Evolutionary conservation across 1,139 yeast genomes (phyloP), one percentile per base, ranked within the genome.

Genomic region (Suhomyces taliae): DNA sequence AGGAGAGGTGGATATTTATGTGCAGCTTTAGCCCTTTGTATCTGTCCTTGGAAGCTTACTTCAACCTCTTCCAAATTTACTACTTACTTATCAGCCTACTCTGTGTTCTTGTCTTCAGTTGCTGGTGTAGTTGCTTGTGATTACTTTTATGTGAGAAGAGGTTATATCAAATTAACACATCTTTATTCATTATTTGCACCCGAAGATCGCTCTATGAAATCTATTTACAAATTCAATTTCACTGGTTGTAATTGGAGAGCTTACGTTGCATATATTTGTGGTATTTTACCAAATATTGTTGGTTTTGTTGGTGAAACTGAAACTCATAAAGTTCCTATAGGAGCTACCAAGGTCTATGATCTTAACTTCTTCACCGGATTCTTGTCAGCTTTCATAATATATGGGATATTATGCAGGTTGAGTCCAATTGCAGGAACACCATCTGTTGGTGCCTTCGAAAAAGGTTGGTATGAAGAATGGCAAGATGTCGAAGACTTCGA

Each of bases 11-110:
- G 90, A 4, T 86, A 82, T 60, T 69, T 90, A 46, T 89, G 96
- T 74, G 96, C 96, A 0, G 66, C 74, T 6, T 70, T 90, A 55
- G 95, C 95, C 0, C 78, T 87, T 53, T 81, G 85, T 49, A 84
- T 90, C 54, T 87, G 91, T 61, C 97, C 97, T 47, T 90, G 97
- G 97, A 85, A 89, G 57, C 79, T 90, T 60, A 78, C 86, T 60
- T 72, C 90, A 4, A 74, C 89, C 7, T 82, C 91, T 6, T 81
- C 83, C 43, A 85, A 79, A 66, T 90, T 90, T 71, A 86, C 96
- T 34, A 85, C 93, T 31, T 90, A 90, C 57, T 70, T 90, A 51
- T 82, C 90, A 29, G 95, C 96, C 0, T 90, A 89, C 66, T 78
- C 96, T 0, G 93, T 90, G 27, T 90, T 90, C 76, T 72, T 90